Evolutionary conservation across 768 basidiomycete genomes (phyloP).

Genomic region (Russula abietina): DNA sequence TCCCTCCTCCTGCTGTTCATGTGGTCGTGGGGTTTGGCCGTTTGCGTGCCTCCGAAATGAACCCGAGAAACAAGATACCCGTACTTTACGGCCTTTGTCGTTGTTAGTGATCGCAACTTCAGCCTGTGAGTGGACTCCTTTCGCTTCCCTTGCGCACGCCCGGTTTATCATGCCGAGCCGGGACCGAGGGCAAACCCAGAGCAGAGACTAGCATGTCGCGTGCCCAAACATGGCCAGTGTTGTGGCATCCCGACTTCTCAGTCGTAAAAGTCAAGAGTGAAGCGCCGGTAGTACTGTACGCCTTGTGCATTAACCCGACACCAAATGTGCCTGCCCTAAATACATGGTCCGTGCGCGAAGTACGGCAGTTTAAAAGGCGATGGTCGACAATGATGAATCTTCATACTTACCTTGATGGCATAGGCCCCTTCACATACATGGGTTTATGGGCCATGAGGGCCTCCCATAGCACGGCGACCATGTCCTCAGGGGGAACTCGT

Average conservation of each 20-base stretch:
- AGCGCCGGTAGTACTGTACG: too few relatives aligned
- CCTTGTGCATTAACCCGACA: too few relatives aligned
- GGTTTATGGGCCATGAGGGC: slow-evolving; percentile 28
- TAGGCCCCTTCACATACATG: slow-evolving; percentile 28
- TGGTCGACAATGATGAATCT: not conserved
- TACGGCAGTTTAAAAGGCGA: slow-evolving; percentile 9
- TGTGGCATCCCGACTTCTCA: too few relatives aligned
- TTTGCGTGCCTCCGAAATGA: too few relatives aligned
- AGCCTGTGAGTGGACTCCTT: not conserved
- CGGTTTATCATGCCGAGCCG: not conserved
- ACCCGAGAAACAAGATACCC: too few relatives aligned
- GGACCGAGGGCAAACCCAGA: too few relatives aligned
- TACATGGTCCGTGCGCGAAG: slow-evolving; percentile 25
- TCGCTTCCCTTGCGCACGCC: not conserved
- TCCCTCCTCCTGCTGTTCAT: not conserved
- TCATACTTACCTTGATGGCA: slow-evolving; percentile 32
- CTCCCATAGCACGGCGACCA: slow-evolving; percentile 30
- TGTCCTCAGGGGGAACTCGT: slow-evolving; percentile 28
- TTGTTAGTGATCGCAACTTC: too few relatives aligned
- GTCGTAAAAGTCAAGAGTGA: too few relatives aligned
- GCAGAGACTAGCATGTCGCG: too few relatives aligned
- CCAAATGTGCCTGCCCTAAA: slow-evolving; percentile 21
- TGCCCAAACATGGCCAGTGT: not conserved
- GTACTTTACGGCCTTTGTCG: too few relatives aligned
- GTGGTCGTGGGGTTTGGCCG: too few relatives aligned